These are phyloP conservation scores for Stentor coeruleus DNA, from an alignment of 73 alveolate species.

Conservation along the genomic window DNA sequence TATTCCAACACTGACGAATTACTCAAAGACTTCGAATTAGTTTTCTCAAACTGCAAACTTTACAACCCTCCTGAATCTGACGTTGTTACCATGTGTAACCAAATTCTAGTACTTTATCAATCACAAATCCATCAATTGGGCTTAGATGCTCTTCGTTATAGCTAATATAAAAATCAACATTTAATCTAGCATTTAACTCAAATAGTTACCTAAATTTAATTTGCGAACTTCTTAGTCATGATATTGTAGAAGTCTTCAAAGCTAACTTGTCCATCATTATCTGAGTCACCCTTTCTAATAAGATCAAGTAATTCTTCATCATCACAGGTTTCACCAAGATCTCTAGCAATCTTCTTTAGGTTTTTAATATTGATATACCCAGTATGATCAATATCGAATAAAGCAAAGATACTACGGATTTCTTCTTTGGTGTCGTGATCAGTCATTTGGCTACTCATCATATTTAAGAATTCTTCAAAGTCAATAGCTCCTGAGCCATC, in stretches of 20 bases:
- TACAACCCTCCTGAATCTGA: constrained; percentile 51
- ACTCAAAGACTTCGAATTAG: constrained; percentile 57
- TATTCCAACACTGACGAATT: constrained; percentile 49
- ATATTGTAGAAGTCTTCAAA: constrained; percentile 60
- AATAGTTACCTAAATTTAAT: too few relatives aligned
- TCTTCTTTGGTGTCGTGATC: constrained; percentile 40
- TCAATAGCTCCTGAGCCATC: constrained; percentile 46
- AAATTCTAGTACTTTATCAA: not conserved
- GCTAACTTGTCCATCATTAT: constrained; percentile 61
- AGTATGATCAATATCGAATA: constrained; percentile 48
- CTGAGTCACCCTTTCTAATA: constrained; percentile 48
- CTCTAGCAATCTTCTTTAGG: constrained; percentile 34
- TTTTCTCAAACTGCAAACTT: constrained; percentile 48
- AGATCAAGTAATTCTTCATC: constrained; percentile 47
- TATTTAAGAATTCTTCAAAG: constrained; percentile 60
- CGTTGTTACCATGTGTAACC: constrained; percentile 44
- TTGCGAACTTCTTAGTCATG: too few relatives aligned
- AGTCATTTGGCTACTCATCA: constrained; percentile 39
- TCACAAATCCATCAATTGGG: not conserved
- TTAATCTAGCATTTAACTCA: too few relatives aligned
- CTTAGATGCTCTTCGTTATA: not conserved
- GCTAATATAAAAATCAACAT: too few relatives aligned
- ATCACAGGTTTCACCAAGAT: constrained; percentile 38
- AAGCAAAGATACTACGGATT: constrained; percentile 41
- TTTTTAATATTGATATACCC: constrained; percentile 39